Evolutionary conservation across 1,284 basidiomycete genomes (phyloP).

Genomic region (Coniferiporia weirii): DNA sequence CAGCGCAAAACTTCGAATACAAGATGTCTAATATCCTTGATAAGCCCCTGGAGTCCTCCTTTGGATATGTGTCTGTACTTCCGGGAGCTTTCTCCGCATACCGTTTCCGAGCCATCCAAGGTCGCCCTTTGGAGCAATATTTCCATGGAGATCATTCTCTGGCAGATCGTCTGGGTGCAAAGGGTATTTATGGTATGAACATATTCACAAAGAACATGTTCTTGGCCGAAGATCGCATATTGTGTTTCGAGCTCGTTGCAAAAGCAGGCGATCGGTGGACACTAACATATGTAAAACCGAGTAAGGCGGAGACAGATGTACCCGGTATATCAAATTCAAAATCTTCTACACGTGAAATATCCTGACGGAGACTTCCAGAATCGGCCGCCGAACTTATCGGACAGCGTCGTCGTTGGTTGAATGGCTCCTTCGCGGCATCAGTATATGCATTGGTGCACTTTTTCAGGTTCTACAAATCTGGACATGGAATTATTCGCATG

Average conservation of each 20-base stretch:
- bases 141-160: conserved; percentile 97
- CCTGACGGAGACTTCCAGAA: conserved; percentile 38
- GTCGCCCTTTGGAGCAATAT: conserved; percentile 92
- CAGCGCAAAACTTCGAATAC: conserved; percentile 98
- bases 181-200: conserved; percentile 96
- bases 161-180: conserved; percentile 86
- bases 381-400: conserved; percentile 88
- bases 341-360: neutral
- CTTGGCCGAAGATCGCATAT: conserved; percentile 92
- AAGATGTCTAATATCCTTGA: conserved; percentile 96
- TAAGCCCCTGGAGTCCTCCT: conserved; percentile 91
- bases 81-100: conserved; percentile 98
- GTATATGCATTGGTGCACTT: conserved; percentile 96
- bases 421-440: conserved; percentile 95
- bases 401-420: conserved; percentile 93
- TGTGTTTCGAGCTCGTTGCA: conserved; percentile 95
- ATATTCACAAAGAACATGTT: conserved; percentile 98
- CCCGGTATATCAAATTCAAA: conserved; percentile 34
- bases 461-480: conserved; percentile 83
- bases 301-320: conserved; percentile 93
- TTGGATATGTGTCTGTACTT: conserved; percentile 93
- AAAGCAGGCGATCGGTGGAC: conserved; percentile 87
- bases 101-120: conserved; percentile 86
- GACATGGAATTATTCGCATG: conserved; percentile 83
- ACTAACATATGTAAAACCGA: conserved; percentile 90